A percentile compares a stretch with the other conserved stretches of the same genome.
Conservation (phyloP, 2,329 filamentous ascomycete species). For the Epichloe hybrida region DNA sequence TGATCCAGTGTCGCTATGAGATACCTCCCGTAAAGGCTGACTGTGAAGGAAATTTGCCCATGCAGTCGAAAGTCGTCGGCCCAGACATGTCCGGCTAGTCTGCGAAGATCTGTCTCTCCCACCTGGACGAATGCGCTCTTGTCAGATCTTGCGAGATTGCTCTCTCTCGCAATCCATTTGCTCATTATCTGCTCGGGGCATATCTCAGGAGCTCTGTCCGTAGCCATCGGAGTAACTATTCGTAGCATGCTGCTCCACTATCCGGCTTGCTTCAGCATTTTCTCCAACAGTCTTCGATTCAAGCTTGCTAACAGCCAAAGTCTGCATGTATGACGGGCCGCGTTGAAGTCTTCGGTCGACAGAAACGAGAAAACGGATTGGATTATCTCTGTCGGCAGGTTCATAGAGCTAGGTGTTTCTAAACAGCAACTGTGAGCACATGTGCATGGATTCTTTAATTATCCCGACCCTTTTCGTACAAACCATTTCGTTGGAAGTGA, state of each 20-base stretch:
- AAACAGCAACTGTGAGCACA: background rate
- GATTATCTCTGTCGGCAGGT: slow-evolving; percentile 23
- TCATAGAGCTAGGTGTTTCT: slow-evolving; percentile 13
- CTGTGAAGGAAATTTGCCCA: slow-evolving; percentile 27
- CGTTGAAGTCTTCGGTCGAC: slow-evolving; percentile 35
- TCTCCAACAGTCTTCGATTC: slow-evolving; percentile 32
- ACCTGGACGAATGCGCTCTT: slow-evolving; percentile 19
- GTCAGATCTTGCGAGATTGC: slow-evolving; percentile 11
- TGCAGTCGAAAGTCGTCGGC: slow-evolving; percentile 11
- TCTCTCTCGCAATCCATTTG: slow-evolving; percentile 29
- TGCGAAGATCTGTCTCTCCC: slow-evolving; percentile 23
- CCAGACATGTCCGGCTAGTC: slow-evolving; percentile 13
- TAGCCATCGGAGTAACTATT: slow-evolving; percentile 12
- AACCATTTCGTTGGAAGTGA: background rate
- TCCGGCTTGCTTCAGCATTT: slow-evolving; percentile 41
- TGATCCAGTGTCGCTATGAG: slow-evolving; percentile 40
- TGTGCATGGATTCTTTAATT: background rate
- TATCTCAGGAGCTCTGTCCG: slow-evolving; percentile 6
- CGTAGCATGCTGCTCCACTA: slow-evolving; percentile 30
- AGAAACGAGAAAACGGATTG: slow-evolving; percentile 22
- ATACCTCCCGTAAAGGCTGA: slow-evolving; percentile 45
- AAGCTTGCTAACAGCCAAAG: slow-evolving; percentile 46
- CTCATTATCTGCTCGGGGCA: slow-evolving; percentile 23
- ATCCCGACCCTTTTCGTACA: background rate
- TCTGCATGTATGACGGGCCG: slow-evolving; percentile 45